phyloP scores from a whole-genome alignment of 345 rosid genomes.

The Populus davidiana region DNA sequence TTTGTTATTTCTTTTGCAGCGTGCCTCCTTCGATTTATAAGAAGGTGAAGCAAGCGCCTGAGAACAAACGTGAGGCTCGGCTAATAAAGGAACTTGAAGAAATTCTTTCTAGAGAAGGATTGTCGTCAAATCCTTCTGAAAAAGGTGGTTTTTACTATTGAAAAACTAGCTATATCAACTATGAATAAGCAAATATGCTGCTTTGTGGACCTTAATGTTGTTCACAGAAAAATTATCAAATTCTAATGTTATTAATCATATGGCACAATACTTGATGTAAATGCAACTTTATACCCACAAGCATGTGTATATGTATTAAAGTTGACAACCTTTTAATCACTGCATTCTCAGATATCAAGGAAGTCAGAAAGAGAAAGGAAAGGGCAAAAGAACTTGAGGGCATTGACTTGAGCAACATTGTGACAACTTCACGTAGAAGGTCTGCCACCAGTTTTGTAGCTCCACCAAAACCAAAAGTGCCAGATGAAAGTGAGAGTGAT shows the following conservation, averaged over 20 bases:
- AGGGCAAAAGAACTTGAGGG: constrained; percentile 86
- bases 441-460: constrained; percentile 55
- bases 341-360: constrained; percentile 68
- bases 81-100: constrained; percentile 76
- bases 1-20: constrained; percentile 38
- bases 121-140: constrained; percentile 77
- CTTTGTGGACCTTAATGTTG: neutral
- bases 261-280: neutral
- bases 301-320: neutral
- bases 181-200: neutral
- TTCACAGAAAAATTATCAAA: neutral
- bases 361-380: constrained; percentile 61
- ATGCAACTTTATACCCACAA: neutral
- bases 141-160: constrained; percentile 46
- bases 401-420: constrained; percentile 79
- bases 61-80: constrained; percentile 71
- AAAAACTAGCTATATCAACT: constrained; percentile 11
- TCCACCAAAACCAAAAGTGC: constrained; percentile 69
- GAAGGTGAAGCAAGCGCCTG: constrained; percentile 83
- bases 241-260: neutral
- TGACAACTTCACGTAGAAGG: constrained; percentile 77
- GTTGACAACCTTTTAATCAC: constrained; percentile 8
- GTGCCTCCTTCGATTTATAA: constrained; percentile 74
- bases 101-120: constrained; percentile 83
- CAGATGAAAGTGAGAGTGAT: constrained; percentile 50